phyloP scores from a whole-genome alignment of 371 early-diverging fungal genomes.

The Zychaea mexicana region DNA sequence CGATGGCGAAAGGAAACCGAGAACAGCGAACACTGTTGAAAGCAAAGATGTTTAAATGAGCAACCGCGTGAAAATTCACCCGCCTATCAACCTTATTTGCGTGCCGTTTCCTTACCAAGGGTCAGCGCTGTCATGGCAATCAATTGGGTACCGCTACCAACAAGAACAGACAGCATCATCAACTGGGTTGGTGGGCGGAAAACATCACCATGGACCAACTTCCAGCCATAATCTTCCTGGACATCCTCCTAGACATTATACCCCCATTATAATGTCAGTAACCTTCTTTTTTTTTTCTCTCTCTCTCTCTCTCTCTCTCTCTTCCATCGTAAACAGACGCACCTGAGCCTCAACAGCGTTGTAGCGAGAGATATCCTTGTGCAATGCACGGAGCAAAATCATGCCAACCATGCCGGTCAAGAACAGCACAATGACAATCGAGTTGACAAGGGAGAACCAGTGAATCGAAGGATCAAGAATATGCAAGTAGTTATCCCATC shows the following conservation, averaged over 20 bases:
- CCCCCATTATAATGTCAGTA: too few species aligned
- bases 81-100: not conserved
- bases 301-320: too few species aligned
- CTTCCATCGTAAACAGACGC: constrained; percentile 11
- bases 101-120: constrained; percentile 33
- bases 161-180: constrained; percentile 83
- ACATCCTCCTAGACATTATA: constrained; percentile 70
- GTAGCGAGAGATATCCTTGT: constrained; percentile 84
- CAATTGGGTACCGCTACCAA: constrained; percentile 92
- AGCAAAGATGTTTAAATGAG: not conserved
- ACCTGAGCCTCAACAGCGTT: constrained; percentile 71
- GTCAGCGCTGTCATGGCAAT: constrained; percentile 85
- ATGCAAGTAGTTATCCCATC: constrained; percentile 93
- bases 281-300: too few species aligned
- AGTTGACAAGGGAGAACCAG: constrained; percentile 84
- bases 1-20: constrained; percentile 96
- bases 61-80: too few species aligned
- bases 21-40: constrained; percentile 89
- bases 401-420: constrained; percentile 88
- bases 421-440: constrained; percentile 86
- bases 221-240: constrained; percentile 93
- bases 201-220: constrained; percentile 92
- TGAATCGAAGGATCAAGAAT: constrained; percentile 85
- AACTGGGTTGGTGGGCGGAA: constrained; percentile 84
- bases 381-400: constrained; percentile 84